Conservation (phyloP, 805 yeast species). For the Lachancea kluyveri region DNA sequence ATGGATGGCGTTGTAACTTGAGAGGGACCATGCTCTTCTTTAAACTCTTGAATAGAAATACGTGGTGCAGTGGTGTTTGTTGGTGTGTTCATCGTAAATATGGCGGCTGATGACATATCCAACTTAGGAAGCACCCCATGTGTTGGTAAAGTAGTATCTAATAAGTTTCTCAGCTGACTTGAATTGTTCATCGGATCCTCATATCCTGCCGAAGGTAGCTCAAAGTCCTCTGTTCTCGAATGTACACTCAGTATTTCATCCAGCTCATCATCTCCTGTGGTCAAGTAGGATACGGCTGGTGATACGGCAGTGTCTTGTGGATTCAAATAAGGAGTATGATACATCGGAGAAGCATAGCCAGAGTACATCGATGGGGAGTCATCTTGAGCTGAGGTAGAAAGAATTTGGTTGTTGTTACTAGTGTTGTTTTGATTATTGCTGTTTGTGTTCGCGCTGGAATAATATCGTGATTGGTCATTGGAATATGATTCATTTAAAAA, state of each 20-base stretch:
- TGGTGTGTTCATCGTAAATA: too few relatives aligned
- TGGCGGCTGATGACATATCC: too few relatives aligned
- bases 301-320: conserved; percentile 23
- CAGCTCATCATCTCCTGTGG: conserved; percentile 22
- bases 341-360: too few relatives aligned
- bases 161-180: too few relatives aligned
- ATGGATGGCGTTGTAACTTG: neutral
- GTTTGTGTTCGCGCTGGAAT: too few relatives aligned
- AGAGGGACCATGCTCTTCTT: conserved; percentile 9
- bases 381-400: conserved; percentile 1
- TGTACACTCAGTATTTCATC: conserved; percentile 28
- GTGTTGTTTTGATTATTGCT: too few relatives aligned
- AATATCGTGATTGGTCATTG: too few relatives aligned
- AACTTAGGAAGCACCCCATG: conserved; percentile 2
- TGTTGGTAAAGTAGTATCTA: too few relatives aligned
- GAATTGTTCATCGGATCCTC: too few relatives aligned
- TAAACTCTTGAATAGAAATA: conserved; percentile 23
- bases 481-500: too few relatives aligned
- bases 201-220: too few relatives aligned
- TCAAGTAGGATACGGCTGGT: conserved; percentile 22
- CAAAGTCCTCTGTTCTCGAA: conserved; percentile 16
- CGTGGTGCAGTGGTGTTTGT: conserved; percentile 10
- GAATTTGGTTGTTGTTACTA: too few relatives aligned
- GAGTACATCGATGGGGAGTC: conserved; percentile 5
- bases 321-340: conserved; percentile 18